Evolutionary conservation across 768 basidiomycete species (phyloP).

Genomic region (Clitopilus passeckerianus): DNA sequence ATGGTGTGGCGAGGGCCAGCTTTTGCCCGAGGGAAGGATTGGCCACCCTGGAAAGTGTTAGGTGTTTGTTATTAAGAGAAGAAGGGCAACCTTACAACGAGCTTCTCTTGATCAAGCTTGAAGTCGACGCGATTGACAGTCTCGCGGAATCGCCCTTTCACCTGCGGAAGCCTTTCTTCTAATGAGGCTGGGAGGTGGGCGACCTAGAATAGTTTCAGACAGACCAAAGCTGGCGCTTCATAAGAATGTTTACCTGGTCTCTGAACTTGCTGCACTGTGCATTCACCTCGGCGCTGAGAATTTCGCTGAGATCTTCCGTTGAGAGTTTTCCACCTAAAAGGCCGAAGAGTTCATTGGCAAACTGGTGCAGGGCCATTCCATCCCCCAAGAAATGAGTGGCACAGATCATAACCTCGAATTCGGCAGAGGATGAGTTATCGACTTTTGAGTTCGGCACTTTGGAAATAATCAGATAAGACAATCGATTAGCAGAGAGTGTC

Average conservation of each 20-base stretch:
- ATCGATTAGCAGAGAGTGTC: slow-evolving; percentile 58
- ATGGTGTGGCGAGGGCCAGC: slow-evolving; percentile 50
- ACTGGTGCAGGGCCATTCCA: slow-evolving; percentile 81
- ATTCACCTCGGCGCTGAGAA: slow-evolving; percentile 29
- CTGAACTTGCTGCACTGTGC: slow-evolving; percentile 16
- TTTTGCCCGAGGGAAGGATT: slow-evolving; percentile 55
- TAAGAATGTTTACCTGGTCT: slow-evolving; percentile 12
- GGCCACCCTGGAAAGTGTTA: slow-evolving; percentile 53
- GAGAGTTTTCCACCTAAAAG: slow-evolving; percentile 41
- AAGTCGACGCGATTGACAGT: slow-evolving; percentile 54
- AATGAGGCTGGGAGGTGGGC: slow-evolving; percentile 30
- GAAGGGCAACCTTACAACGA: slow-evolving; percentile 38
- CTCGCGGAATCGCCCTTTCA: slow-evolving; percentile 31
- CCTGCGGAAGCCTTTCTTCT: slow-evolving; percentile 43
- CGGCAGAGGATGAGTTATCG: slow-evolving; percentile 6
- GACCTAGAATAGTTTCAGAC: slow-evolving; percentile 1
- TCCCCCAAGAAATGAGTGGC: slow-evolving; percentile 83
- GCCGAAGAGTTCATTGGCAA: slow-evolving; percentile 75
- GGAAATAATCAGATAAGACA: slow-evolving; percentile 60
- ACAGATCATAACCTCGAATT: slow-evolving; percentile 66
- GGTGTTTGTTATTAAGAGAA: not conserved
- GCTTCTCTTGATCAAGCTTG: slow-evolving; percentile 43
- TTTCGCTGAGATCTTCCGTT: slow-evolving; percentile 19
- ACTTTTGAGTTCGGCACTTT: slow-evolving; percentile 2
- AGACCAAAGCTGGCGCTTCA: not conserved